Evolutionary conservation across 2,329 filamentous ascomycete genomes (phyloP).

Genomic region (Phoma sp.): DNA sequence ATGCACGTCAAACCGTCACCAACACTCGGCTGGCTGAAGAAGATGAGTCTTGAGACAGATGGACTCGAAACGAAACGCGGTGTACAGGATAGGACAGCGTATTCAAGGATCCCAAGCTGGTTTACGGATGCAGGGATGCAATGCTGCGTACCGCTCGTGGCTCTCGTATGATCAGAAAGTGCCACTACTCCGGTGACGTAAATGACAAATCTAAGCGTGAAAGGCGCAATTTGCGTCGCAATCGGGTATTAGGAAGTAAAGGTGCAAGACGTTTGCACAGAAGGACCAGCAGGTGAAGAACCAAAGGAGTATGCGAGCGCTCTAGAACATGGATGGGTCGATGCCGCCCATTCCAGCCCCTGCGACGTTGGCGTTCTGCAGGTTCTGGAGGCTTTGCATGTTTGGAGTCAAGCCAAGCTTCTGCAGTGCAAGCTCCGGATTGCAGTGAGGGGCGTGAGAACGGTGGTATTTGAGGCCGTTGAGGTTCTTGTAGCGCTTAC

Average conservation of each 20-base stretch:
- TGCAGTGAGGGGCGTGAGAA: conserved; percentile 81
- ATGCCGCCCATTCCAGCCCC: conserved; percentile 63
- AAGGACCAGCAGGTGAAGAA: conserved; percentile 6
- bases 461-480: conserved; percentile 94
- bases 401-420: conserved; percentile 48
- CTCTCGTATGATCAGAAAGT: conserved; percentile 2
- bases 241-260: conserved; percentile 35
- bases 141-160: conserved; percentile 8
- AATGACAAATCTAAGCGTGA: conserved; percentile 26
- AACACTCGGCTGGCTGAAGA: conserved; percentile 30
- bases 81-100: conserved; percentile 23
- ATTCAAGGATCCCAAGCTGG: conserved; percentile 29
- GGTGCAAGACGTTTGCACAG: conserved; percentile 15
- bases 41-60: conserved; percentile 37
- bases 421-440: conserved; percentile 74
- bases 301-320: not conserved
- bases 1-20: conserved; percentile 46
- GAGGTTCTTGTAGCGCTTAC: conserved; percentile 98
- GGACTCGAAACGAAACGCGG: conserved; percentile 33
- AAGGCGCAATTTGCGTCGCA: conserved; percentile 31
- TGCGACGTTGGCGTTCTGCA: conserved; percentile 55
- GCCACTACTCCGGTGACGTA: conserved; percentile 9
- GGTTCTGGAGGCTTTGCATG: conserved; percentile 50
- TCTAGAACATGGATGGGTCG: conserved; percentile 58
- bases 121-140: conserved; percentile 4